Evolutionary conservation across 2,329 filamentous ascomycete species (phyloP).

Genomic region (Pseudopyricularia cyperi): DNA sequence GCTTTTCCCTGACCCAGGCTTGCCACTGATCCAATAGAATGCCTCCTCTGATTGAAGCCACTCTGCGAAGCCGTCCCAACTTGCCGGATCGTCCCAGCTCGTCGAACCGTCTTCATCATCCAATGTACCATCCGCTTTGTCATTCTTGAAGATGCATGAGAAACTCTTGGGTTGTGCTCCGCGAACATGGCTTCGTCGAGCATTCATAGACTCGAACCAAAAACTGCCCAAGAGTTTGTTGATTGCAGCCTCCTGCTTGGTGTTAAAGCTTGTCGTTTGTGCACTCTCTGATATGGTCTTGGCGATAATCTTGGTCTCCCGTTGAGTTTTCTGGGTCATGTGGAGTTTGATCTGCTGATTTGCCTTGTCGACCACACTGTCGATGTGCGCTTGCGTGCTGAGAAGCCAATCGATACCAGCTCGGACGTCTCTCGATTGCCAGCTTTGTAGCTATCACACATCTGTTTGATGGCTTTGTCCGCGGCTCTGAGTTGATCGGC

Average conservation of each 20-base stretch:
- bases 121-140: too few relatives aligned
- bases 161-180: slow-evolving; percentile 1
- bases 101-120: neutral
- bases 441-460: too few relatives aligned
- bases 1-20: slow-evolving; percentile 18
- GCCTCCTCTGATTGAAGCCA: neutral
- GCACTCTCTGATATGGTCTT: too few relatives aligned
- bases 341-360: neutral
- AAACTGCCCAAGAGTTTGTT: slow-evolving; percentile 7
- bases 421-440: neutral
- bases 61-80: neutral
- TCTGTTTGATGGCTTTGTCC: too few relatives aligned
- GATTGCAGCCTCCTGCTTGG: too few relatives aligned
- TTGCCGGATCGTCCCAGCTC: neutral
- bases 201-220: slow-evolving; percentile 7
- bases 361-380: neutral
- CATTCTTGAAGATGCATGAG: too few relatives aligned
- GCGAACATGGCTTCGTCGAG: slow-evolving; percentile 5
- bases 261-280: too few relatives aligned
- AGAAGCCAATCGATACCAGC: neutral
- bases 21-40: slow-evolving; percentile 18
- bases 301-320: too few relatives aligned
- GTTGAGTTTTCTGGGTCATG: too few relatives aligned
- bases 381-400: neutral
- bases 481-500: too few relatives aligned